A percentile compares a stretch with the other conserved stretches of the same genome.
phyloP scores from a whole-genome alignment of 176 grass and related monocot genomes.

The Carex parvula region DNA sequence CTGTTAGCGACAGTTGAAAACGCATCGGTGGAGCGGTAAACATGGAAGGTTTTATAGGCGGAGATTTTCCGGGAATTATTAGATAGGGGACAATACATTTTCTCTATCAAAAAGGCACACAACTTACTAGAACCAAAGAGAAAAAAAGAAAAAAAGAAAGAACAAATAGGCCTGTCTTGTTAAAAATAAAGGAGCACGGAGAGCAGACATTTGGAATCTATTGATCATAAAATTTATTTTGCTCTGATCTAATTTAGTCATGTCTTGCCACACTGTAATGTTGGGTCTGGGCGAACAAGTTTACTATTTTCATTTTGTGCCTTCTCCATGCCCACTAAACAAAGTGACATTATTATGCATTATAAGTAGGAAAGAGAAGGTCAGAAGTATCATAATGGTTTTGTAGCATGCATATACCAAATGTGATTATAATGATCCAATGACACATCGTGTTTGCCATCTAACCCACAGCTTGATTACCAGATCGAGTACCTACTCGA shows the following conservation, averaged over 20 bases:
- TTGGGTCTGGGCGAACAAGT: not conserved
- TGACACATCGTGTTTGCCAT: not conserved
- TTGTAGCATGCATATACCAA: not conserved
- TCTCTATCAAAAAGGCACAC: not conserved
- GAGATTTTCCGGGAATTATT: no score
- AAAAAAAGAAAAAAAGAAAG: not conserved
- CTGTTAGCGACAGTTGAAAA: no score
- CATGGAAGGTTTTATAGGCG: no score
- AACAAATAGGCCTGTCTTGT: not conserved
- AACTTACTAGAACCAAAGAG: not conserved
- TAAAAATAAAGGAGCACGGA: not conserved
- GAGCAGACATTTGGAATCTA: not conserved
- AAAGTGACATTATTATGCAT: not conserved
- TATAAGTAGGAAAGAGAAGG: not conserved
- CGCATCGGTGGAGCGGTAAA: no score
- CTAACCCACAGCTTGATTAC: slow-evolving; percentile 18
- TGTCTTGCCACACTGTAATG: not conserved
- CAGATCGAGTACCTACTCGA: not conserved
- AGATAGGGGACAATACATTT: no score
- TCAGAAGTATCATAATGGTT: not conserved
- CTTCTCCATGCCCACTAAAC: not conserved
- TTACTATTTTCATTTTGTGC: not conserved
- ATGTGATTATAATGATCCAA: not conserved
- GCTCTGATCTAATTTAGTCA: not conserved
- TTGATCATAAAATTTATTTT: not conserved